Evolutionary conservation across 1,284 basidiomycete genomes (phyloP).

Genomic region (Melampsora larici-populina): DNA sequence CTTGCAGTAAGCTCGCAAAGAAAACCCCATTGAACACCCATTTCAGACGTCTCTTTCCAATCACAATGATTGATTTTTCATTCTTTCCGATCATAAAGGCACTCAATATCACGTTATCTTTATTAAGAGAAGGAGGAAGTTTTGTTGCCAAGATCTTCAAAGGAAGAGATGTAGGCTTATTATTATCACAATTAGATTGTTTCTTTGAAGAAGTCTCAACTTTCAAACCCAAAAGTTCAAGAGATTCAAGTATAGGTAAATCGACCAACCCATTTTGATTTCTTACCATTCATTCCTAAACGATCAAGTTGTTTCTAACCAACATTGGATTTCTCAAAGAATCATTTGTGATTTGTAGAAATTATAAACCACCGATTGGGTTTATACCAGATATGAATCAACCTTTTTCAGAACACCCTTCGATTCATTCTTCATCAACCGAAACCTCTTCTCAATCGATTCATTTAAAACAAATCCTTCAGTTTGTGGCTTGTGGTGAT

Average conservation of each 20-base stretch:
- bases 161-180: constrained; percentile 56
- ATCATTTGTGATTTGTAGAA: constrained; percentile 60
- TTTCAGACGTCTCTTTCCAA: not conserved
- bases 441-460: constrained; percentile 25
- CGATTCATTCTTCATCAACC: constrained; percentile 36
- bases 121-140: constrained; percentile 58
- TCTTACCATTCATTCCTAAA: no score
- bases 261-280: no score
- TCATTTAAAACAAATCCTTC: constrained; percentile 49
- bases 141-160: constrained; percentile 63
- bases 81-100: no score
- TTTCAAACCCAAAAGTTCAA: constrained; percentile 54
- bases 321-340: constrained; percentile 53
- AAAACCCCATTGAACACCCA: no score
- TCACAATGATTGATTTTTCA: no score
- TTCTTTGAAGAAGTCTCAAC: constrained; percentile 56
- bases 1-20: constrained; percentile 55
- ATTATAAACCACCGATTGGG: constrained; percentile 54
- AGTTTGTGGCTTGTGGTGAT: constrained; percentile 52
- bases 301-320: no score
- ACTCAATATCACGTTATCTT: constrained; percentile 59
- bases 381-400: constrained; percentile 48
- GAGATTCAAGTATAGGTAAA: constrained; percentile 50
- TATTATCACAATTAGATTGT: constrained; percentile 57
- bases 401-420: constrained; percentile 49